phyloP scores from a whole-genome alignment of 2,329 filamentous ascomycete genomes.

The Fonsecaea monophora region DNA sequence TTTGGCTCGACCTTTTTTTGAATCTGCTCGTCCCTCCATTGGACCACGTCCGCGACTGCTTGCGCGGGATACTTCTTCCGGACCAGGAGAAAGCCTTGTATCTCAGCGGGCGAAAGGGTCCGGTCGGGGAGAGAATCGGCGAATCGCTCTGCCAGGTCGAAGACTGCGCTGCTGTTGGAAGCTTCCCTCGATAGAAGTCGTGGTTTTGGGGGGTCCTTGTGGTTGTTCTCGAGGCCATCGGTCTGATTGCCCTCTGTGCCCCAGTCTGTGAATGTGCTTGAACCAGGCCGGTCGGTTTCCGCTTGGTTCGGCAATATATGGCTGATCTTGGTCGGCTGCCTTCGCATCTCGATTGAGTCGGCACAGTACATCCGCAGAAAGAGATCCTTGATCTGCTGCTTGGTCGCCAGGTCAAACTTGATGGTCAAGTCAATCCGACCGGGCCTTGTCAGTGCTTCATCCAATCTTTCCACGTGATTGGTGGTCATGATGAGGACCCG shows the following conservation, averaged over 20 bases:
- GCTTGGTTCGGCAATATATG: constrained; percentile 19
- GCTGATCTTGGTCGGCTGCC: constrained; percentile 24
- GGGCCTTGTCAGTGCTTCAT: constrained; percentile 74
- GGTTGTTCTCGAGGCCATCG: too few species aligned
- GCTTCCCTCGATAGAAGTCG: background rate
- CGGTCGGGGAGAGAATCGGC: constrained; percentile 53
- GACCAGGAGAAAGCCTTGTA: constrained; percentile 60
- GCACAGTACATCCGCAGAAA: constrained; percentile 43
- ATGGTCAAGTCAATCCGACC: constrained; percentile 75
- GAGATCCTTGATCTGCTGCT: constrained; percentile 40
- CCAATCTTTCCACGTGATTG: constrained; percentile 74
- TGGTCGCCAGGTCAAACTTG: constrained; percentile 54
- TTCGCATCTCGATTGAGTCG: constrained; percentile 13
- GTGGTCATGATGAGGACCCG: constrained; percentile 85
- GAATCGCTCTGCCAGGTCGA: constrained; percentile 53
- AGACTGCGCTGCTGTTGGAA: constrained; percentile 39
- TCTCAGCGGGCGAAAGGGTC: constrained; percentile 58
- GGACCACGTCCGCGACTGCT: constrained; percentile 52
- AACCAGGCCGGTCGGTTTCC: background rate
- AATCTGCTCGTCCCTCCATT: constrained; percentile 45
- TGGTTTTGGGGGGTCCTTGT: background rate
- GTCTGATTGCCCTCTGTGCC: too few species aligned
- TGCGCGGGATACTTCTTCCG: constrained; percentile 55
- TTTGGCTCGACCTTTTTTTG: constrained; percentile 17
- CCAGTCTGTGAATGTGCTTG: background rate